A percentile compares a stretch with the other conserved stretches of the same genome.
Evolutionary conservation across 2,329 filamentous ascomycete species (phyloP).

Genomic region (Cladosporium oxysporum): DNA sequence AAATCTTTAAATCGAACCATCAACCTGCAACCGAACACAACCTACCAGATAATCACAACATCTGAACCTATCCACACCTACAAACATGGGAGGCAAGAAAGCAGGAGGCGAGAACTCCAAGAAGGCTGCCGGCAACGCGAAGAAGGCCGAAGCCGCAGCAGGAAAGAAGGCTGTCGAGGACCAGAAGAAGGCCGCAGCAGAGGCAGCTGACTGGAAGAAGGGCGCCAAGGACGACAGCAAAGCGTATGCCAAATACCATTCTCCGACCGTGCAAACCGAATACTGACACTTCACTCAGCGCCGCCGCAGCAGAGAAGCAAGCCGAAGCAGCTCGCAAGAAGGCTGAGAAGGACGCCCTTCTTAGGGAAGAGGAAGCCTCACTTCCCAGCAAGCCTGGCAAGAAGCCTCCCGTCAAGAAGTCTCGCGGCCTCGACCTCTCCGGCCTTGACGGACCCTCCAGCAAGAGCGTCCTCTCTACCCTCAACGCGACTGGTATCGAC

Average conservation of each 20-base stretch:
- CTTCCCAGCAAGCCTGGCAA: slow-evolving; percentile 64
- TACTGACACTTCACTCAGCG: slow-evolving; percentile 54
- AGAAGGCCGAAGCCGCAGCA: slow-evolving; percentile 87
- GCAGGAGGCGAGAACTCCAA: slow-evolving; percentile 70
- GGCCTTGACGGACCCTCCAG: slow-evolving; percentile 65
- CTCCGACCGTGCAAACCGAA: background rate
- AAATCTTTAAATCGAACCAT: slow-evolving; percentile 7
- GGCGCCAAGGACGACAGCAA: slow-evolving; percentile 83
- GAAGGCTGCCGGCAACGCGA: slow-evolving; percentile 84
- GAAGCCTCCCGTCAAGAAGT: slow-evolving; percentile 59
- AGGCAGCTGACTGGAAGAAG: slow-evolving; percentile 78
- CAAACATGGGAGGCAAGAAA: slow-evolving; percentile 13
- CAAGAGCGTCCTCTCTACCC: slow-evolving; percentile 54
- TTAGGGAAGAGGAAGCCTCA: slow-evolving; percentile 78
- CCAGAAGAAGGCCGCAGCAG: slow-evolving; percentile 64
- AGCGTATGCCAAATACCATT: slow-evolving; percentile 56
- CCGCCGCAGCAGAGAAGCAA: slow-evolving; percentile 80
- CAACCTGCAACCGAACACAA: background rate
- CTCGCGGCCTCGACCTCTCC: slow-evolving; percentile 69
- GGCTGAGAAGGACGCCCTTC: slow-evolving; percentile 81
- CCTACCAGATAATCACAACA: background rate
- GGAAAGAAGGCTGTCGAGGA: slow-evolving; percentile 74
- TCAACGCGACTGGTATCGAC: slow-evolving; percentile 88
- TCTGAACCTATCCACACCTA: background rate
- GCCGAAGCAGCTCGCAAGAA: slow-evolving; percentile 84